These are phyloP conservation scores for Penstemon eatonii DNA, from an alignment of 257 asterid genomes.

Conservation along the genomic window DNA sequence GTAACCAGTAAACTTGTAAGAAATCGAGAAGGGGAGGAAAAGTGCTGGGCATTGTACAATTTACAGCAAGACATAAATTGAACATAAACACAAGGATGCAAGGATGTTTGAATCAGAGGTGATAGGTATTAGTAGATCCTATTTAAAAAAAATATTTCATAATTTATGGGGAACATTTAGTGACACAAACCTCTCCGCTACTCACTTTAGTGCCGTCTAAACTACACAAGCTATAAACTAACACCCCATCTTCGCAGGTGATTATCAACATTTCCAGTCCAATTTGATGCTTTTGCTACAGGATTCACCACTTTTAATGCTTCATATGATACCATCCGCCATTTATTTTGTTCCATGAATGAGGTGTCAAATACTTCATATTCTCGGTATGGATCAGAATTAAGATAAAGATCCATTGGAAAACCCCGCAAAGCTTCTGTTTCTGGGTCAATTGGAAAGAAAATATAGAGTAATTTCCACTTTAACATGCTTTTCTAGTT, in stretches of 20 bases:
- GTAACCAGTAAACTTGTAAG: constrained; percentile 2
- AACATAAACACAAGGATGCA: background rate
- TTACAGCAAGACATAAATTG: background rate
- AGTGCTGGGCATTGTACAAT: background rate
- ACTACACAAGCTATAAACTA: background rate
- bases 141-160: background rate
- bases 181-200: background rate
- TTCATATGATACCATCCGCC: background rate
- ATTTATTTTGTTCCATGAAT: background rate
- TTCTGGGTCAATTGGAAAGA: too few species aligned
- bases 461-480: too few species aligned
- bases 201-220: background rate
- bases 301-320: background rate
- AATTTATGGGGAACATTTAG: background rate
- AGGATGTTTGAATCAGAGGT: background rate
- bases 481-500: too few species aligned
- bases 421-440: too few species aligned
- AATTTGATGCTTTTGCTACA: background rate
- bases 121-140: background rate
- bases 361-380: background rate
- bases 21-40: background rate
- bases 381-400: background rate
- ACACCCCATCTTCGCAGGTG: background rate
- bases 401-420: too few species aligned
- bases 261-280: background rate